Base-by-base conservation (phyloP, 345 rosid genomes). In the Aurinia saxatilis region DNA sequence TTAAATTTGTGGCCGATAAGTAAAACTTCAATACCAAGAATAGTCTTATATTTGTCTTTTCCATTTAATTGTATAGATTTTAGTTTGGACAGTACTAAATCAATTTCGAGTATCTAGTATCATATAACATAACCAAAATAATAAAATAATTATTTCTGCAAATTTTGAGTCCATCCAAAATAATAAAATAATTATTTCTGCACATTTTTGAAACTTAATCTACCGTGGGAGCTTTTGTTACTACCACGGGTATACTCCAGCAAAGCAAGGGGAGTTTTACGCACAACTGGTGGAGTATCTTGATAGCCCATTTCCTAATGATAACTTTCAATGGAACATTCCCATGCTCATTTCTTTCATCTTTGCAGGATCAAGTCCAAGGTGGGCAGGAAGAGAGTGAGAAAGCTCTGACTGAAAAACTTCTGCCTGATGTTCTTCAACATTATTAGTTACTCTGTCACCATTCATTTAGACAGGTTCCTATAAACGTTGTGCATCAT, bases 311-410 rank as follows among this genome's bases (percentile, higher is more conserved):
- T 60, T 75, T 76, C 79, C 81, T 71, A 27, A 66, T 86, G 92
- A 72, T n/a, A n/a, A n/a, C n/a, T n/a, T n/a, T n/a, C n/a, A n/a
- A n/a, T n/a, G n/a, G n/a, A 90, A 93, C 97, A 93, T 84, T 68
- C 87, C 45, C 95, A 82, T 85, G 77, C 90, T 87, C 96, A 90
- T 84, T 72, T 93, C 97, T 58, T 75, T 81, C 96, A 93, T 84
- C 66, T 79, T 90, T 62, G 58, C 71, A 3, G 90, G 97, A 68
- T 90, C 96, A 72, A 93, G 95, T 57, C 99, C 85, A 30, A 93
- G 87, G 82, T 87, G 92, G 19, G 95, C 78, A 66, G 97, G 99
- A 75, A 90, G 95, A 73, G 99, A 90, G 77, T 85, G 97, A 77
- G 95, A 84, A 77, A 93, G 92, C 77, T 81, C 78, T 12, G 80